Base-by-base conservation (phyloP, 176 grass and related monocot genomes). In the Triticum timopheevii region DNA sequence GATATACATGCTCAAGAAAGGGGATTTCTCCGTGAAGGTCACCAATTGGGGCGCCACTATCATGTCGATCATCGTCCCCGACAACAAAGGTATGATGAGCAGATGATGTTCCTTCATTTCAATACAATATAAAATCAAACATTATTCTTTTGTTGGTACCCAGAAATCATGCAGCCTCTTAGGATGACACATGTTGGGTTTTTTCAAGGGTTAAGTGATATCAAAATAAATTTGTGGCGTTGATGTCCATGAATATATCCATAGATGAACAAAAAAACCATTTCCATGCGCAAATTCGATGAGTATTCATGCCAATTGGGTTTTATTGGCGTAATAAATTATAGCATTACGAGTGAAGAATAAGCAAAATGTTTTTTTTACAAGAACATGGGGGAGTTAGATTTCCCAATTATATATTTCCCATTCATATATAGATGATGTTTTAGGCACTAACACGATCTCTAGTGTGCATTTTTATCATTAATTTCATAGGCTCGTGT, bases 41-140 rank as follows among this genome's bases (percentile, higher is more conserved):
- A 92, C 88, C 54, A 98, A 98, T 28, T 95, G 84, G 81, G 96
- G 96, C 22, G 93, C 90, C 69, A 94, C 61, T 5, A 58, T 95
- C 36, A 84, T 86, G 85, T 95, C 93, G 1, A 84, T 95, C 59
- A 30, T 92, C 72, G 22, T 94, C 30, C 96, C 96, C 6, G 93
- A 98, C 74, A 90, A 82, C 61, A 91, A 91, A 89, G 95, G 95
- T 93, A 31, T 6, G 7, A 28, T 45, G 34, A 19, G 22, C 25
- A 13, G 0, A 71, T 2, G 5, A 9, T 85, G 22, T 13, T 33
- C 19, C 7, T 59, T 7, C 7, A 1, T 59, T 59, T 59, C 6
- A 22, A 22, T 22, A 22, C 8, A 59, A 59, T 2, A 59, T 59
- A 59, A 54, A 54, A 54, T 7, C 2, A 54, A 6, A 54, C 6